phyloP scores from a whole-genome alignment of 371 early-diverging fungal species.

The Mortierella sp. region DNA sequence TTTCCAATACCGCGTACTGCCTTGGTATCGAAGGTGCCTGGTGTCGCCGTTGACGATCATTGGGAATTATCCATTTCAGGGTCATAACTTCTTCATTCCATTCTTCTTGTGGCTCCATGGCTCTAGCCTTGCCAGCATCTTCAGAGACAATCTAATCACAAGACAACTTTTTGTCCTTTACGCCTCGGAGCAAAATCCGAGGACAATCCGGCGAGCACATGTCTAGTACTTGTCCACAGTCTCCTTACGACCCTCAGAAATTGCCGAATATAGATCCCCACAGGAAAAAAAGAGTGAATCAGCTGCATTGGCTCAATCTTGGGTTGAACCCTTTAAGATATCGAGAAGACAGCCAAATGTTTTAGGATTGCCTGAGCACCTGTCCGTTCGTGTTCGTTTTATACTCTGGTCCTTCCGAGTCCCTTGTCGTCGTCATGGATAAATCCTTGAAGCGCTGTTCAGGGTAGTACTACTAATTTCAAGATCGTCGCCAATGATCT shows the following conservation, averaged over 20 bases:
- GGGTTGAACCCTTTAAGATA: constrained; percentile 23
- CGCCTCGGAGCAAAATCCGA: constrained; percentile 32
- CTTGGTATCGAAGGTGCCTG: neutral
- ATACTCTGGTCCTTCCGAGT: neutral
- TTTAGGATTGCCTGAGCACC: constrained; percentile 13
- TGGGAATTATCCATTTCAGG: constrained; percentile 12
- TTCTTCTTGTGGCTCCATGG: constrained; percentile 31
- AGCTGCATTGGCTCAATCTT: constrained; percentile 14
- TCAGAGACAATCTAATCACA: constrained; percentile 27
- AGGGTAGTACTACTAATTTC: neutral
- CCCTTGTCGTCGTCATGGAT: neutral
- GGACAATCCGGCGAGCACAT: constrained; percentile 34
- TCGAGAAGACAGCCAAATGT: constrained; percentile 37
- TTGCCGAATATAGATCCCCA: constrained; percentile 22
- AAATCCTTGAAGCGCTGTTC: neutral
- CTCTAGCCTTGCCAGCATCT: constrained; percentile 6
- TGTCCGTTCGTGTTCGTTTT: neutral
- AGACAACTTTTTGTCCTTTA: constrained; percentile 27
- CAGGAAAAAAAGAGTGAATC: constrained; percentile 27
- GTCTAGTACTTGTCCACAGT: constrained; percentile 13
- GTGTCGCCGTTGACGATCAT: neutral
- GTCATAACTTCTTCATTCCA: constrained; percentile 32
- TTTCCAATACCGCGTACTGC: constrained; percentile 15
- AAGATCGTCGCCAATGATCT: neutral
- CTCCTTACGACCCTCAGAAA: constrained; percentile 1